Base-by-base conservation (phyloP, 345 rosid species). In the Odontarrhena argentea region DNA sequence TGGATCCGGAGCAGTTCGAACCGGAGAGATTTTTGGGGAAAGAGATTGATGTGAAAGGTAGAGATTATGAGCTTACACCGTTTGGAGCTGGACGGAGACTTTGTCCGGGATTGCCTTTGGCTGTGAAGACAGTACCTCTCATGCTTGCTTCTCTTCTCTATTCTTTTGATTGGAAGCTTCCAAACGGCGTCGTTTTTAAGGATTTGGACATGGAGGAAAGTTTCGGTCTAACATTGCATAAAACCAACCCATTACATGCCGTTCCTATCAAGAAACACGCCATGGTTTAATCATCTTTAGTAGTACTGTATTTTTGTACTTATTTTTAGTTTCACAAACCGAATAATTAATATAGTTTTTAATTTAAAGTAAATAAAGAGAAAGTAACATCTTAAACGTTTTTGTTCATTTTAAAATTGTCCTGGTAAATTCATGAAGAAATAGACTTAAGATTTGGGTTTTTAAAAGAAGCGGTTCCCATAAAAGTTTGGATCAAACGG, bases 71-170 rank as follows among this genome's bases (percentile, higher is more conserved):
- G 55, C 24, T 70, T 0, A 62, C 46, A 28, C 74, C 74, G 10
- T 62, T 70, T 22, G 68, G 74, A 37, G 38, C 55, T 0, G 74
- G 74, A 35, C 68, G 68, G 3, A 70, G 74, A 28, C 61, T 70
- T 1, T 70, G 74, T 13, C 74, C 68, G 0, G 68, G 68, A 11
- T 9, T 53, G 10, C 36, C 74, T 9, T 52, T 70, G 55, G 68
- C 74, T 24, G 4, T 45, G 30, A 52, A 22, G 12, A 45, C 2
- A 0, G 37, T 61, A 14, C 3, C 42, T 52, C 3, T 44, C 3
- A 47, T 62, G 30, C 62, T 70, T 36, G 68, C 68, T 8, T 73
- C 71, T 58, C 71, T 73, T 65, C 71, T 66, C 11, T 46, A 58
- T 34, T 57, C 12, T 9, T 73, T 59, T 49, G 59, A 57, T 12